Conservation (phyloP, 2,329 filamentous ascomycete genomes). For the Beauveria pseudobassiana region DNA sequence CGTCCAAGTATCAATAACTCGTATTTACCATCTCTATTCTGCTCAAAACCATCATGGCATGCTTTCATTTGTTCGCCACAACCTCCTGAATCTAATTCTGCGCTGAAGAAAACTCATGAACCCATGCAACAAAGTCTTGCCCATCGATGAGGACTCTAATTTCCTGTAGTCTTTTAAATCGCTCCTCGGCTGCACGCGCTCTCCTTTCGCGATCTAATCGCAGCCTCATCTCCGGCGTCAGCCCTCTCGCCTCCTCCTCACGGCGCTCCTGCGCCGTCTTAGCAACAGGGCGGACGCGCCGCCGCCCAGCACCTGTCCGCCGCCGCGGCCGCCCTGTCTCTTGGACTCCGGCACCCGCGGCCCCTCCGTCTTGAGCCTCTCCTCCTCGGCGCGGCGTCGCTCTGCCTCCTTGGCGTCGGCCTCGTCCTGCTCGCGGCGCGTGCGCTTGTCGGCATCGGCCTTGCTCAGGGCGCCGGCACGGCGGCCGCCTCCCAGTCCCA, state of each 20-base stretch:
- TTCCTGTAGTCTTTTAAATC: conserved; percentile 61
- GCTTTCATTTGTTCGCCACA: too few species aligned
- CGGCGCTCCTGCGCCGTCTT: conserved; percentile 75
- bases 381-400: conserved; percentile 66
- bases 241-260: conserved; percentile 74
- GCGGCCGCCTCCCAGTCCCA: conserved; percentile 75
- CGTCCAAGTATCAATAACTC: too few species aligned
- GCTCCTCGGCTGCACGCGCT: conserved; percentile 85
- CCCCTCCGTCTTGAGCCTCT: conserved; percentile 61
- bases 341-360: conserved; percentile 44
- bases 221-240: conserved; percentile 82
- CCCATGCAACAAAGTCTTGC: neutral
- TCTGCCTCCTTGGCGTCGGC: conserved; percentile 61
- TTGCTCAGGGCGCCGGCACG: conserved; percentile 66
- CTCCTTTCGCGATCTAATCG: conserved; percentile 80
- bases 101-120: too few species aligned
- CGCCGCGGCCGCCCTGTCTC: conserved; percentile 30
- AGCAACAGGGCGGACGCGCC: conserved; percentile 23
- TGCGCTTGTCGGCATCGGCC: conserved; percentile 61
- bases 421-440: conserved; percentile 62
- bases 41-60: too few species aligned
- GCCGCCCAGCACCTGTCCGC: conserved; percentile 43
- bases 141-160: conserved; percentile 4
- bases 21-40: too few species aligned
- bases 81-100: too few species aligned